Base-by-base conservation (phyloP, 371 early-diverging fungal species). In the Rhizopus microsporus region DNA sequence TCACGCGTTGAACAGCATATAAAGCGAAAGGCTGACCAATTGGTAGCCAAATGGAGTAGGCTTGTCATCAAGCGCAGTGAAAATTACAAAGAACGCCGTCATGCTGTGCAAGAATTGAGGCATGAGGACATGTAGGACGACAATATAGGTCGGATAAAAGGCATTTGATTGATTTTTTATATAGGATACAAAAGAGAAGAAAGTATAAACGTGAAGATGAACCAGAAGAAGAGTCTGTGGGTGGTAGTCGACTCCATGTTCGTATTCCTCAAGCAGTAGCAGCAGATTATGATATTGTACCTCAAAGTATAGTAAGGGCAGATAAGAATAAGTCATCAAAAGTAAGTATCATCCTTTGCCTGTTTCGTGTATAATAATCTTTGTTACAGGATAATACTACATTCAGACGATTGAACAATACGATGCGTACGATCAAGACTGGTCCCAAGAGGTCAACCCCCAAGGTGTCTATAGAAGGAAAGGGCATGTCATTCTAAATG, bases 41-140 rank as follows among this genome's bases (percentile, higher is more conserved):
- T 99, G 31, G 88, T 78, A 57, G 91, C 84, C 56, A 90, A 90
- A 67, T 96, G 95, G 94, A 89, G 89, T 65, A 78, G 96, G 37
- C 87, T 93, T 30, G 90, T 97, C 15, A 68, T 95, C 52, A 86
- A 88, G 12, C 80, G 91, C 43, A 90, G 90, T 61, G 78, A 80
- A 35, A 87, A 88, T 66, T 94, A 91, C 75, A 82, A 87, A 23
- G 90, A 93, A 62, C 80, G 81, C 46, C 72, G 68, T 42, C 74
- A 71, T 37, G 67, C 67, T 37, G 54, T 61, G 0, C 57, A 63
- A 53, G 76, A 72, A 29, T 81, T 67, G 30, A 56, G 64, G 23
- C 75, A 72, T 39, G 78, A 81, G 17, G 69, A 74, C 35, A 49
- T 58, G 76, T 79, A 75, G 35, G 71, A 47, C 32, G 4, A 17